phyloP scores from a whole-genome alignment of 805 yeast species.

The Saccharomycopsis sp. region DNA sequence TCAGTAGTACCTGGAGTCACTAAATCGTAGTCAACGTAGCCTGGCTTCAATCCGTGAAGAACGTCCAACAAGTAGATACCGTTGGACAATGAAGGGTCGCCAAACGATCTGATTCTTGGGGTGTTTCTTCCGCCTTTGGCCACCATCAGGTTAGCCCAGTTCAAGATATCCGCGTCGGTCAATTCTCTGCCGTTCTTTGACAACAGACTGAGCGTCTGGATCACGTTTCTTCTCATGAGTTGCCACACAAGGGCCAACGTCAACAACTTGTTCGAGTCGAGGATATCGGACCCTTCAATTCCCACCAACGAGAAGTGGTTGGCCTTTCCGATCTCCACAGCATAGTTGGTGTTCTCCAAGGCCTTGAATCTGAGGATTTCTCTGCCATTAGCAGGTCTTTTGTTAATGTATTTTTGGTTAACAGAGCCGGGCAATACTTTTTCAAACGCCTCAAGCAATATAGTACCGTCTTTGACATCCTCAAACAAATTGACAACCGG shows the following conservation, averaged over 20 bases:
- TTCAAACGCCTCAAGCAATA: conserved; percentile 86
- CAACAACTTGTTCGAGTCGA: conserved; percentile 84
- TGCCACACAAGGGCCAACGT: conserved; percentile 97
- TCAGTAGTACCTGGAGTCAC: conserved; percentile 75
- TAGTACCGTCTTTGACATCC: conserved; percentile 88
- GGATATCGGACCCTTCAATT: conserved; percentile 95
- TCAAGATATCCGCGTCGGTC: conserved; percentile 78
- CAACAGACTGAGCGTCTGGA: conserved; percentile 68
- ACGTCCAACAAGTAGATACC: conserved; percentile 86
- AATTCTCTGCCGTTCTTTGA: conserved; percentile 69
- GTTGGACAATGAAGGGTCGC: conserved; percentile 67
- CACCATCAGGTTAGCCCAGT: conserved; percentile 89
- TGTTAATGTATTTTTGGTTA: conserved; percentile 70
- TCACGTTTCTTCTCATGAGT: conserved; percentile 93
- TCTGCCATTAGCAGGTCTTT: conserved; percentile 66
- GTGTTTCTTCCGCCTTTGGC: conserved; percentile 74
- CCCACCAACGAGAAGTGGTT: conserved; percentile 92
- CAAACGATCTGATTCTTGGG: conserved; percentile 71
- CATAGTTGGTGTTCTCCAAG: conserved; percentile 94
- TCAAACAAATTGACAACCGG: conserved; percentile 87
- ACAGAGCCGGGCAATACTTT: conserved; percentile 94
- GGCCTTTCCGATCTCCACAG: conserved; percentile 93
- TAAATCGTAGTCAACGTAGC: conserved; percentile 92
- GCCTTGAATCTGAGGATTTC: conserved; percentile 91
- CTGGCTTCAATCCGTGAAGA: conserved; percentile 90